These are phyloP conservation scores for Blastomyces parvus DNA, from an alignment of 2,329 filamentous ascomycete genomes.

Conservation along the genomic window DNA sequence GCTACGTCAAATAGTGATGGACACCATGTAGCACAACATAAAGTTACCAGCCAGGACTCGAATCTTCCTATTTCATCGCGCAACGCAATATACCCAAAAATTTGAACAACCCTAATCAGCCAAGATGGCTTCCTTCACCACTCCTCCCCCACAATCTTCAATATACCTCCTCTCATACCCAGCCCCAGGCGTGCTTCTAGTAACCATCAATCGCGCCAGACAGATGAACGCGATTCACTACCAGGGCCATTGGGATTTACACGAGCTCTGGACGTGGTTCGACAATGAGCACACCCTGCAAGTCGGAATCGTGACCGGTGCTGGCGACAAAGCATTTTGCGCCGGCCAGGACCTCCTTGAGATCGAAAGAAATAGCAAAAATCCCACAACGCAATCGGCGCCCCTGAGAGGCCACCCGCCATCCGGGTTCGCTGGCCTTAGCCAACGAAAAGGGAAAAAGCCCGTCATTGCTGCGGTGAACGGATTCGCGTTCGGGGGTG, in stretches of 20 bases:
- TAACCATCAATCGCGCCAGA: constrained; percentile 35
- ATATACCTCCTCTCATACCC: constrained; percentile 32
- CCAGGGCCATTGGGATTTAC: constrained; percentile 32
- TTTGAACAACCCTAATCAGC: background rate
- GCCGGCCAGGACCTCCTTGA: constrained; percentile 40
- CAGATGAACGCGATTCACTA: constrained; percentile 35
- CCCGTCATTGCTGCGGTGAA: constrained; percentile 72
- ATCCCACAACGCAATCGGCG: constrained; percentile 20
- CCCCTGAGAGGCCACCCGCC: constrained; percentile 32
- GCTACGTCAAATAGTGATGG: background rate
- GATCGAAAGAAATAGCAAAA: constrained; percentile 24
- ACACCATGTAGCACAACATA: background rate
- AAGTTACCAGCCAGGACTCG: background rate
- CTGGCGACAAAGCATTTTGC: constrained; percentile 37
- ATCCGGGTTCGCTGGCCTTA: constrained; percentile 48
- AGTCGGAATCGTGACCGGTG: constrained; percentile 36
- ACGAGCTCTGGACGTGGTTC: constrained; percentile 34
- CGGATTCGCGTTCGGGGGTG: constrained; percentile 64
- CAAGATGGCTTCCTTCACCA: constrained; percentile 7
- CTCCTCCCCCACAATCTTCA: constrained; percentile 13
- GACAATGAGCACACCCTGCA: constrained; percentile 33
- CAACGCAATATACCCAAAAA: background rate
- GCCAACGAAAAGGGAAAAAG: constrained; percentile 53
- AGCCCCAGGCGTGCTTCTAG: constrained; percentile 33
- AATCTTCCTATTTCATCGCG: background rate